phyloP scores from a whole-genome alignment of 352 stramenopile species.

The Globisporangium nodosum region DNA sequence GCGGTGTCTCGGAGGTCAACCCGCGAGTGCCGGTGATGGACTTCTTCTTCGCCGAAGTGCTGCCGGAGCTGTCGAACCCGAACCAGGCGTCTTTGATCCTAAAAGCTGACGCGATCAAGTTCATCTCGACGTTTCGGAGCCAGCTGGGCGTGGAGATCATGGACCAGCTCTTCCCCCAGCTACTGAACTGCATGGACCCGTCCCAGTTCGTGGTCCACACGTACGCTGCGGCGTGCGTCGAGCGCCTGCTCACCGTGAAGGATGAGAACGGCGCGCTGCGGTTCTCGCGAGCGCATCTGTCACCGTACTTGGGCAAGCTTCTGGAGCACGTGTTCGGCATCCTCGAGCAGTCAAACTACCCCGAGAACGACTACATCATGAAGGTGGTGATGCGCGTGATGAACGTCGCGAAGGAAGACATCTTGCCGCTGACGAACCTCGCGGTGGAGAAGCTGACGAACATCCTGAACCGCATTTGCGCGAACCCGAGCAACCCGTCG shows the following conservation, averaged over 20 bases:
- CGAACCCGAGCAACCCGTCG: conserved; percentile 97
- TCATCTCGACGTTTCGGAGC: conserved; percentile 97
- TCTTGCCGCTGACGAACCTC: conserved; percentile 89
- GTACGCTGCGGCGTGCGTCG: conserved; percentile 95
- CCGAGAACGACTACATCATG: conserved; percentile 99
- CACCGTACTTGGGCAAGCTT: conserved; percentile 89
- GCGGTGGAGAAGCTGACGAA: conserved; percentile 94
- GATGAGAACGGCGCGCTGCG: conserved; percentile 55
- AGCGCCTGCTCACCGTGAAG: conserved; percentile 96
- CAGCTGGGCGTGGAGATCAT: conserved; percentile 93
- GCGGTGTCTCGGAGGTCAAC: conserved; percentile 95
- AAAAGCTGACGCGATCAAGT: conserved; percentile 97
- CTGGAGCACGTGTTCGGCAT: conserved; percentile 96
- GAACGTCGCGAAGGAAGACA: conserved; percentile 90
- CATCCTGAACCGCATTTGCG: conserved; percentile 92
- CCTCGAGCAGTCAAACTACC: conserved; percentile 89
- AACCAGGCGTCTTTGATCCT: conserved; percentile 90
- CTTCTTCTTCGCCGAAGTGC: conserved; percentile 93
- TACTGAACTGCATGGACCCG: conserved; percentile 85
- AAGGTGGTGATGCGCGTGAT: conserved; percentile 97
- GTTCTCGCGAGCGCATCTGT: conserved; percentile 83
- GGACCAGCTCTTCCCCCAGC: conserved; percentile 89
- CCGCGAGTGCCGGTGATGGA: conserved; percentile 94
- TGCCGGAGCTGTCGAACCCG: conserved; percentile 89
- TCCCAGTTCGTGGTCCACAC: conserved; percentile 95